Evolutionary conservation across 345 rosid species (phyloP), one percentile per base, ranked within the genome.

Genomic region (Brassica cretica): DNA sequence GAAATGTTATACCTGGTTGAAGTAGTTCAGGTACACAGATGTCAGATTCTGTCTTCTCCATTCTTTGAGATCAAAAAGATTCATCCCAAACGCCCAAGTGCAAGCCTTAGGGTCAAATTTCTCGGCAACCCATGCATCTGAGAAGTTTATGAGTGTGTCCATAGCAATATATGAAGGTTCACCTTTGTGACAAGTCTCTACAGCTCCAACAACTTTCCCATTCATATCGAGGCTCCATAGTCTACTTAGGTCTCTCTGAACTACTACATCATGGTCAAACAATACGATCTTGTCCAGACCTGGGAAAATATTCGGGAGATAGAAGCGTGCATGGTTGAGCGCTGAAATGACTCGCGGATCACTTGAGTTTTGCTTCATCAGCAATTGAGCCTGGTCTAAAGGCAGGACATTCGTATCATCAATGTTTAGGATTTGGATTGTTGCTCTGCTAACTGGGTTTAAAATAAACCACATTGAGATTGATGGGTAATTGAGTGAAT

Each of bases 1-100:
- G 19, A 58, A 44, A 72, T 58, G 55, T 4, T 72, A 18, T 92
- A 94, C 98, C 97, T 77, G 24, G 75, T 85, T 72, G 76, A 89
- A 80, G 82, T 88, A 92, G 74, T 86, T 76, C 39, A 72, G 79
- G 76, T 91, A 90, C 5, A 76, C 66, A 37, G 83, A 77, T n/a
- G 97, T 87, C 65, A 88, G 55, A 30, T 87, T 79, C 68, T 84
- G 82, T 62, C 79, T 85, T 82, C 94, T 93, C 99, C 99, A 95
- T 74, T 87, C 87, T 72, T 72, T 78, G 80, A 93, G 88, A 80
- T 91, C 93, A 65, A 93, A 90, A 60, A 95, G 78, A 84, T 93
- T 92, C 96, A 91, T 84, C 30, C 98, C 98, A 72, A 88, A 94
- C 19, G 98, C 93, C 99, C 99, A 95, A 6, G 96, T 89, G 82